phyloP scores from a whole-genome alignment of 352 stramenopile genomes.

The Phytophthora citricola region DNA sequence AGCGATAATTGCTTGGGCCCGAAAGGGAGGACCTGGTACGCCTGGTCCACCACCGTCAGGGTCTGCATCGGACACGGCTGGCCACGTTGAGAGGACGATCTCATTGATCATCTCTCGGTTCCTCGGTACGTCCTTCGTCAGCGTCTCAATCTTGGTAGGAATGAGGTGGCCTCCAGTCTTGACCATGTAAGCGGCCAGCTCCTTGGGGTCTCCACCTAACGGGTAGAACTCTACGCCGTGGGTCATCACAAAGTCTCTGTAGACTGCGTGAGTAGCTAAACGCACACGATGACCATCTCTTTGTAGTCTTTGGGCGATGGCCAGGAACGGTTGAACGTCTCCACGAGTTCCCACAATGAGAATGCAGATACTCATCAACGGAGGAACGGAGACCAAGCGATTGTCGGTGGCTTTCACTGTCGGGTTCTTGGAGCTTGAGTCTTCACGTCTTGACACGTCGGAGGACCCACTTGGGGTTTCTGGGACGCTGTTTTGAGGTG shows the following conservation, averaged over 20 bases:
- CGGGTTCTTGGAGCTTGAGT: not conserved
- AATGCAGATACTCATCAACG: constrained; percentile 83
- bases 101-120: constrained; percentile 90
- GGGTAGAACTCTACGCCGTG: constrained; percentile 84
- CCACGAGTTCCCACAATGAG: constrained; percentile 90
- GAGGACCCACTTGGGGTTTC: not conserved
- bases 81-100: constrained; percentile 90
- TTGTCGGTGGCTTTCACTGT: not conserved
- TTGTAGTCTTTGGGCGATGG: constrained; percentile 70
- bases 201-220: constrained; percentile 72
- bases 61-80: constrained; percentile 74
- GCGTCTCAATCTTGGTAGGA: constrained; percentile 65
- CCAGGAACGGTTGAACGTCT: constrained; percentile 88
- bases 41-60: constrained; percentile 62
- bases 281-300: constrained; percentile 91
- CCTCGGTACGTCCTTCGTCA: constrained; percentile 70
- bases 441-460: not conserved
- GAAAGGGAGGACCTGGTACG: constrained; percentile 61
- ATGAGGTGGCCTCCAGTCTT: constrained; percentile 84
- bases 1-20: constrained; percentile 91
- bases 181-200: constrained; percentile 92
- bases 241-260: constrained; percentile 81
- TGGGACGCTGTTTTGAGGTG: not conserved
- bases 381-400: constrained; percentile 21
- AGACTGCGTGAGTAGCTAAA: constrained; percentile 90